Evolutionary conservation across 495 filamentous ascomycete genomes (phyloP).

Genomic region (Talaromyces nanjingensis): DNA sequence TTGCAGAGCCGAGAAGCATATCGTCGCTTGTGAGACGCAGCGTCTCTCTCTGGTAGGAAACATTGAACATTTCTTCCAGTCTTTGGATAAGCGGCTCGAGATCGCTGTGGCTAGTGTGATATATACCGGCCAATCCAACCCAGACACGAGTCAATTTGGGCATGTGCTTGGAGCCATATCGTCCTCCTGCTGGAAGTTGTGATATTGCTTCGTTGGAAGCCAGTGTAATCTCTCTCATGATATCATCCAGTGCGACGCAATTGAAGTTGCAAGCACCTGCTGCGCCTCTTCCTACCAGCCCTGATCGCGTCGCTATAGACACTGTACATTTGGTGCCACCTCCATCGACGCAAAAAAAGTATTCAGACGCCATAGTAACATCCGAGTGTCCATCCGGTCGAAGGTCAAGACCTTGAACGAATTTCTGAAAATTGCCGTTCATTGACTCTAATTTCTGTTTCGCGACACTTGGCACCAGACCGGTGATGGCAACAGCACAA

Average conservation of each 20-base stretch:
- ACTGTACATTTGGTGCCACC: not conserved
- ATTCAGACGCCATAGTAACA: not conserved
- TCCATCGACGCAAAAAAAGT: not conserved
- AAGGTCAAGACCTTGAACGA: not conserved
- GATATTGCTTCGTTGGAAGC: not conserved
- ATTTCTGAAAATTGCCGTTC: not conserved
- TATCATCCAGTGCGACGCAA: not conserved
- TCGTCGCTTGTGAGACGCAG: not conserved
- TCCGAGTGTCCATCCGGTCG: not conserved
- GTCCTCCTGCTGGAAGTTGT: not conserved
- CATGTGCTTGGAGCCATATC: not conserved
- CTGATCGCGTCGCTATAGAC: not conserved
- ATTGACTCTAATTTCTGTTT: not conserved
- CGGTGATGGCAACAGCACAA: not conserved
- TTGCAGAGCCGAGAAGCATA: not conserved
- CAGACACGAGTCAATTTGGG: not conserved
- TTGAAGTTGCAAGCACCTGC: slow-evolving; percentile 2
- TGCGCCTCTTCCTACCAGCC: not conserved
- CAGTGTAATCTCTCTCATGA: not conserved
- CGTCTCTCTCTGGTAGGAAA: not conserved
- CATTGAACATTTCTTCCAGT: not conserved
- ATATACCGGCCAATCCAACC: not conserved
- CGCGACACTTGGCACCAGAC: not conserved
- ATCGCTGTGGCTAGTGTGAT: not conserved
- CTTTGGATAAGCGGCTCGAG: not conserved